Percentiles rank a stretch among this genome's conserved stretches.
phyloP scores from a whole-genome alignment of 345 rosid genomes.

The Dipteronia dyeriana region DNA sequence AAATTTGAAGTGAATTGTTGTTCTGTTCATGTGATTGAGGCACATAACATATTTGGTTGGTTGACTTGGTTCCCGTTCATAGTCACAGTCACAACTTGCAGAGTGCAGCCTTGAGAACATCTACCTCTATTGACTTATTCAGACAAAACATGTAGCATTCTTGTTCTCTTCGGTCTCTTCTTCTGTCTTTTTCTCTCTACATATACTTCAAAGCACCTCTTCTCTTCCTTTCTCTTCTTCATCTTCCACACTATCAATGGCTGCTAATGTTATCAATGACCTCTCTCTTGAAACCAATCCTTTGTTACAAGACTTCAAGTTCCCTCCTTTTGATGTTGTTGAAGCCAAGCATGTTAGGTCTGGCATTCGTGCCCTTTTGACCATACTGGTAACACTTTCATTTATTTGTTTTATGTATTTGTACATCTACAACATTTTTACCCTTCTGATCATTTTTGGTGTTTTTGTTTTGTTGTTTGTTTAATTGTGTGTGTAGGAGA shows the following conservation, averaged over 20 bases:
- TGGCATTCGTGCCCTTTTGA: constrained; percentile 67
- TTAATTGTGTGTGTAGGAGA: constrained; percentile 43
- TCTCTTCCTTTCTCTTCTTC: constrained; percentile 22
- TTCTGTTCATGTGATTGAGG: too few relatives aligned
- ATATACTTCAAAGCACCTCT: background rate
- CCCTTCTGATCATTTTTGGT: background rate
- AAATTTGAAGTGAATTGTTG: too few relatives aligned
- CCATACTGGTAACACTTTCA: constrained; percentile 49
- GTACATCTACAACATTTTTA: background rate
- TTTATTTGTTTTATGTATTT: too few relatives aligned
- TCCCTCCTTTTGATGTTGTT: constrained; percentile 76
- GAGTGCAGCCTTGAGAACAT: too few relatives aligned
- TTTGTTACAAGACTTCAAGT: constrained; percentile 64
- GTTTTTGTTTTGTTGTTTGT: background rate
- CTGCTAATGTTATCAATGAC: constrained; percentile 29
- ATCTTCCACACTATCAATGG: constrained; percentile 24
- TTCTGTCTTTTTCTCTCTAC: constrained; percentile 30
- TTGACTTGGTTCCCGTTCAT: too few relatives aligned
- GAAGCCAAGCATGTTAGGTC: constrained; percentile 73
- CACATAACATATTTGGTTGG: too few relatives aligned
- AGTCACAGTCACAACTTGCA: too few relatives aligned
- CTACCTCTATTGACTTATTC: too few relatives aligned
- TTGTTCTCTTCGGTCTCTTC: constrained; percentile 63
- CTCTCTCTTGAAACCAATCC: constrained; percentile 55
- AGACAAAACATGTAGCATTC: too few relatives aligned